Percentiles rank a stretch among this genome's conserved stretches.
Conservation (phyloP, 345 rosid species). For the Gynandropsis gynandra region DNA sequence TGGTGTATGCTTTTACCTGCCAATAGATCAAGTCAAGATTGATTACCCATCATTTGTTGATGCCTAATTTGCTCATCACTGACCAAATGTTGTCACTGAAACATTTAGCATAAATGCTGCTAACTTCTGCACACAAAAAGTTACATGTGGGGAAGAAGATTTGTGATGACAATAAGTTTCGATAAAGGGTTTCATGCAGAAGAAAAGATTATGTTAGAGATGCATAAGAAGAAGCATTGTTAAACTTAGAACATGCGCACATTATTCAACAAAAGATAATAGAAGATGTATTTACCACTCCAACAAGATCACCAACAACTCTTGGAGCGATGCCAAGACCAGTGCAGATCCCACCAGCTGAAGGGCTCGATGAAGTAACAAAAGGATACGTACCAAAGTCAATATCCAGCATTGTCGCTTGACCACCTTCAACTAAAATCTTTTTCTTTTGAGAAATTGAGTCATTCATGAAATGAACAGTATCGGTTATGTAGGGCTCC, state of each 20-base stretch:
- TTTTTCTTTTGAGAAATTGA: slow-evolving; percentile 66
- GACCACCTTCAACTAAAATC: slow-evolving; percentile 97
- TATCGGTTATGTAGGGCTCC: slow-evolving; percentile 84
- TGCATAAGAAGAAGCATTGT: no score
- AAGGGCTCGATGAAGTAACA: slow-evolving; percentile 94
- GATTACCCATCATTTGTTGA: slow-evolving; percentile 1
- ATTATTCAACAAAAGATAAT: no score
- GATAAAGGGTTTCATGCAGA: no score
- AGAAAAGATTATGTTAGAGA: no score
- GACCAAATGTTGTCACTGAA: neutral
- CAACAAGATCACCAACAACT: slow-evolving; percentile 86
- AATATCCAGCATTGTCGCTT: slow-evolving; percentile 93
- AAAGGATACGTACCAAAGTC: slow-evolving; percentile 98
- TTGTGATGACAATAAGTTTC: no score
- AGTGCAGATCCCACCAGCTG: slow-evolving; percentile 94
- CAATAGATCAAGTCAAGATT: slow-evolving; percentile 14
- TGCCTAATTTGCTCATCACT: slow-evolving; percentile 1
- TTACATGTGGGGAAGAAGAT: no score
- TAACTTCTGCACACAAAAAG: neutral
- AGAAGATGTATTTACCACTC: slow-evolving; percentile 48
- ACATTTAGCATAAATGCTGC: neutral
- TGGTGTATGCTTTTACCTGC: slow-evolving; percentile 95
- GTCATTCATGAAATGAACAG: slow-evolving; percentile 79
- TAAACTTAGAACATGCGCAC: no score
- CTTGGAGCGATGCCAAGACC: slow-evolving; percentile 97